Evolutionary conservation across 1,139 yeast genomes (phyloP).

Genomic region (Yamadazyma songkhlaensis): DNA sequence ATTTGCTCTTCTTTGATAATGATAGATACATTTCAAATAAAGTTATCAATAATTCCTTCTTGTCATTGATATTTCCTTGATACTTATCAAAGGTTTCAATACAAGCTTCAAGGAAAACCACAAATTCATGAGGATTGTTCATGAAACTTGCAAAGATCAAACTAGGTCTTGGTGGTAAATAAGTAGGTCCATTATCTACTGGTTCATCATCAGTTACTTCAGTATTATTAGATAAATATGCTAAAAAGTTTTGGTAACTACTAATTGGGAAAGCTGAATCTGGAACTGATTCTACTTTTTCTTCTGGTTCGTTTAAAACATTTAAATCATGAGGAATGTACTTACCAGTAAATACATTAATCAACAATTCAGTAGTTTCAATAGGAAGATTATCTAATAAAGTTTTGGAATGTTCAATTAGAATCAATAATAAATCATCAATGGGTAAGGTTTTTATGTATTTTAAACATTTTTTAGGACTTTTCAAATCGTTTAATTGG

Average conservation of each 20-base stretch:
- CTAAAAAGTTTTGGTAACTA: constrained; percentile 69
- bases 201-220: constrained; percentile 8
- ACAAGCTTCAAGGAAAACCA: constrained; percentile 92
- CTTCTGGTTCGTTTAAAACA: constrained; percentile 9
- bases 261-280: constrained; percentile 36
- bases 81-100: constrained; percentile 73
- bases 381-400: constrained; percentile 70
- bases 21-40: constrained; percentile 78
- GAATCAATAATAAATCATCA: constrained; percentile 73
- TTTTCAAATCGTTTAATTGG: constrained; percentile 62
- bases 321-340: constrained; percentile 45
- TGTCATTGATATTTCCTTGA: constrained; percentile 70
- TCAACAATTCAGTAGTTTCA: constrained; percentile 77
- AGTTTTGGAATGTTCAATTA: constrained; percentile 63
- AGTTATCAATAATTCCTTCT: constrained; percentile 70
- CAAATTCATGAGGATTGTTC: constrained; percentile 83
- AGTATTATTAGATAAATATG: constrained; percentile 48
- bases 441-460: constrained; percentile 70
- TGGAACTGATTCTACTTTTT: constrained; percentile 7
- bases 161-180: constrained; percentile 89
- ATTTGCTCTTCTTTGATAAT: constrained; percentile 37
- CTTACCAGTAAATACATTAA: constrained; percentile 85
- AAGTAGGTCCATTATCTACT: constrained; percentile 53
- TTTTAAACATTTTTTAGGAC: constrained; percentile 59
- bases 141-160: constrained; percentile 84